Conservation (phyloP, 495 filamentous ascomycete species). For the Podospora comata region DNA sequence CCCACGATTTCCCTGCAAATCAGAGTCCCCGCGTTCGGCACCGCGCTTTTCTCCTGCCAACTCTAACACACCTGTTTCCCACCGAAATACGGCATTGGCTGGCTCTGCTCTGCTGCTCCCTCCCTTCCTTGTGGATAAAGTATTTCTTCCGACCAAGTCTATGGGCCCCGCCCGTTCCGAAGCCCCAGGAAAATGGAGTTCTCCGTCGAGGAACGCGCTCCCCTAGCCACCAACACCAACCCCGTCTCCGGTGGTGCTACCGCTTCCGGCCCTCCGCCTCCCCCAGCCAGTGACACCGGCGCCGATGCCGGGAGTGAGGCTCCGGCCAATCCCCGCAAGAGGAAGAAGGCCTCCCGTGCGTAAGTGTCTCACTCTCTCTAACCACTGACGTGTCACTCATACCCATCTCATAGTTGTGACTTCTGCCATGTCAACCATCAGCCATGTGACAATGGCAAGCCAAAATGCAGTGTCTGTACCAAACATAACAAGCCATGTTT, state of each 20-base stretch:
- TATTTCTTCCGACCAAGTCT: neutral
- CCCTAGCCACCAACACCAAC: conserved; percentile 9
- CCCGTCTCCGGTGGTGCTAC: conserved; percentile 9
- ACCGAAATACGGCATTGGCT: neutral
- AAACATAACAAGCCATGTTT: conserved; percentile 40
- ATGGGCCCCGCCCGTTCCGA: neutral
- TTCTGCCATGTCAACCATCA: conserved; percentile 42
- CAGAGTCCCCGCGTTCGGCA: conserved; percentile 1
- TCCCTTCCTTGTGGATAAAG: conserved; percentile 2
- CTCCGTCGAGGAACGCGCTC: neutral
- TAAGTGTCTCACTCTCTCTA: conserved; percentile 17
- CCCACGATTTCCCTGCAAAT: neutral
- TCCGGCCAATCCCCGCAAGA: conserved; percentile 36
- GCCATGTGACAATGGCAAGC: conserved; percentile 40
- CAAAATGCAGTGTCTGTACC: conserved; percentile 35
- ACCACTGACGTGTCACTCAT: conserved; percentile 6
- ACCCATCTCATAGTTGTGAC: conserved; percentile 29
- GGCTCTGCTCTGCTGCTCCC: neutral
- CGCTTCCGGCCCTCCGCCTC: conserved; percentile 10
- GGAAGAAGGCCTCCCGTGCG: conserved; percentile 41
- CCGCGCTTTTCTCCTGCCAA: conserved; percentile 12
- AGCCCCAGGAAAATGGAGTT: conserved; percentile 8
- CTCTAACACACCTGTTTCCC: neutral
- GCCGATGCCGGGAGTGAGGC: conserved; percentile 32
- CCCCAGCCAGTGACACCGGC: conserved; percentile 26